phyloP scores from a whole-genome alignment of 257 asterid species.

The Nicotiana noctiflora region DNA sequence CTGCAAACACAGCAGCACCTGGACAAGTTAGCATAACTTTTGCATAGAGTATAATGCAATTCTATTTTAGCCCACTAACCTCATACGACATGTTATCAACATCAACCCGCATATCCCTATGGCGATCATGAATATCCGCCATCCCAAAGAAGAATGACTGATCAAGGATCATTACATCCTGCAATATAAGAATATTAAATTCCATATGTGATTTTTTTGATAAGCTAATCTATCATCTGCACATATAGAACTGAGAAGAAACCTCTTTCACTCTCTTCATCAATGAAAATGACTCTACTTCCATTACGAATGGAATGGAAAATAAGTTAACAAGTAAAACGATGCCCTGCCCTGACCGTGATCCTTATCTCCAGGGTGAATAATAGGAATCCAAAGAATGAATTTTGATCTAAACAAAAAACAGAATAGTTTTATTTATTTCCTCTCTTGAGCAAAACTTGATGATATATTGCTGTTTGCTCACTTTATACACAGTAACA shows the following conservation, averaged over 20 bases:
- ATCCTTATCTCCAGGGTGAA: neutral
- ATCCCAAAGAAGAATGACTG: slow-evolving; percentile 48
- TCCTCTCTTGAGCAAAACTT: neutral
- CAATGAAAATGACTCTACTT: neutral
- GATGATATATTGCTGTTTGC: neutral
- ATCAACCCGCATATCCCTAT: slow-evolving; percentile 64
- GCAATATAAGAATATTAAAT: neutral
- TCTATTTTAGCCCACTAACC: slow-evolving; percentile 22
- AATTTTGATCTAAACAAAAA: neutral
- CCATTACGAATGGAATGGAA: neutral
- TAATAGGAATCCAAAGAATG: neutral
- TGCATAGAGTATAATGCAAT: neutral
- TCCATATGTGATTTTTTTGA: too few species aligned
- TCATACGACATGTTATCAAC: slow-evolving; percentile 74
- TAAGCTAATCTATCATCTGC: neutral
- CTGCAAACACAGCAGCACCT: slow-evolving; percentile 22
- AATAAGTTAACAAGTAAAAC: neutral
- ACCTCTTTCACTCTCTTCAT: neutral
- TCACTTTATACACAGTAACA: neutral
- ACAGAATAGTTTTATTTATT: neutral
- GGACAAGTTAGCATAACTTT: neutral
- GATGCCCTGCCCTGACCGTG: neutral
- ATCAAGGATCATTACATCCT: slow-evolving; percentile 58
- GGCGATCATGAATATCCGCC: slow-evolving; percentile 51
- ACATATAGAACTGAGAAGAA: neutral